phyloP scores from a whole-genome alignment of 257 asterid species.

The Petrea volubilis region DNA sequence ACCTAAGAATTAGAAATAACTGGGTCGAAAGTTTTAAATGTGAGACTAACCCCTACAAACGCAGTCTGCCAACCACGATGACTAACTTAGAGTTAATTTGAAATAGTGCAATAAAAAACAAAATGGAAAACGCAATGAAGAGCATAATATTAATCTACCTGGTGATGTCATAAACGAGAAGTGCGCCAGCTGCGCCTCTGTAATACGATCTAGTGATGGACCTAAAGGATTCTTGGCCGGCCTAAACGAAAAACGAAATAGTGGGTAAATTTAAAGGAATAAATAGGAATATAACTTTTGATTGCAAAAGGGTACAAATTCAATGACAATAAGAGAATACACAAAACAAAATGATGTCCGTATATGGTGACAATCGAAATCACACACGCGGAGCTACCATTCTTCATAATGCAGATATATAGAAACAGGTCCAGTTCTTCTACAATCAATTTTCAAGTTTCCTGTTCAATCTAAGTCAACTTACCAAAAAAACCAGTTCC shows the following conservation, averaged over 20 bases:
- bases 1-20: no score
- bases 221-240: constrained; percentile 56
- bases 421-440: background rate
- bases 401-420: background rate
- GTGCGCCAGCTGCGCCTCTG: constrained; percentile 59
- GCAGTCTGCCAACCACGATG: background rate
- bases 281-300: no score
- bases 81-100: background rate
- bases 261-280: background rate
- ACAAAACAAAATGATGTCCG: background rate
- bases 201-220: constrained; percentile 49
- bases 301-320: no score
- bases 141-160: constrained; percentile 16
- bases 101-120: background rate
- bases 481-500: background rate
- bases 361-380: background rate
- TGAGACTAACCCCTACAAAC: background rate
- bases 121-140: background rate
- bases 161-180: constrained; percentile 49
- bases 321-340: background rate
- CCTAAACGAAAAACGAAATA: constrained; percentile 25
- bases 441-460: background rate
- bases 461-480: background rate
- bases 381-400: background rate
- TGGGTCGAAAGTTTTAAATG: no score